phyloP scores from a whole-genome alignment of 139 green algal genomes.

The Picochlorum sp. region DNA sequence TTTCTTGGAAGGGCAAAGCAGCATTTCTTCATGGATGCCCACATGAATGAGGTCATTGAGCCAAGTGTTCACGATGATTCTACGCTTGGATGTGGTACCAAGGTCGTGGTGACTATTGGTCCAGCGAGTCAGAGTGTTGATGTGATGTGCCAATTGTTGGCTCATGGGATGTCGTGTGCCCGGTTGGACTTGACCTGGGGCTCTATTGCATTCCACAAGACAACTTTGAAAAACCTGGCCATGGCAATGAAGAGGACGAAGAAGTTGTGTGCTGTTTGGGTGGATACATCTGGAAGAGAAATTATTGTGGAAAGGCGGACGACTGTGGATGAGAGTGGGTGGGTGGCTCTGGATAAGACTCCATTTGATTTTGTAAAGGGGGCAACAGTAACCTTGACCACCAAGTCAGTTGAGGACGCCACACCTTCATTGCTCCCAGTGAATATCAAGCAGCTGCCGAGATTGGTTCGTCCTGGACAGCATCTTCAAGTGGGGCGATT shows the following conservation, averaged over 20 bases:
- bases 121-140: conserved; percentile 56
- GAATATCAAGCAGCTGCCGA: conserved; percentile 34
- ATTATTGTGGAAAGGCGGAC: conserved; percentile 26
- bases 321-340: conserved; percentile 35
- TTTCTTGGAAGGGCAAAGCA: conserved; percentile 9
- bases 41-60: conserved; percentile 19
- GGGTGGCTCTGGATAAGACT: conserved; percentile 49
- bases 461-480: conserved; percentile 44
- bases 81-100: conserved; percentile 14
- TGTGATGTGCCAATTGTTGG: conserved; percentile 49
- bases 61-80: conserved; percentile 15
- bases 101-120: conserved; percentile 66
- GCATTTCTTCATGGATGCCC: conserved; percentile 34
- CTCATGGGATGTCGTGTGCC: conserved; percentile 56
- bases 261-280: conserved; percentile 63
- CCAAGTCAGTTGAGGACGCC: conserved; percentile 27
- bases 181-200: conserved; percentile 71
- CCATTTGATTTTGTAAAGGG: conserved; percentile 17
- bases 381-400: conserved; percentile 50
- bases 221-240: conserved; percentile 58
- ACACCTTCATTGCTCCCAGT: conserved; percentile 46
- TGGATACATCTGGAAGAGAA: conserved; percentile 66
- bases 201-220: conserved; percentile 49
- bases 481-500: conserved; percentile 71
- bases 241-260: conserved; percentile 51